A percentile compares a stretch with the other conserved stretches of the same genome.
These are phyloP conservation scores for Chenopodium quinoa DNA, from an alignment of 148 eudicot species.

Conservation along the genomic window DNA sequence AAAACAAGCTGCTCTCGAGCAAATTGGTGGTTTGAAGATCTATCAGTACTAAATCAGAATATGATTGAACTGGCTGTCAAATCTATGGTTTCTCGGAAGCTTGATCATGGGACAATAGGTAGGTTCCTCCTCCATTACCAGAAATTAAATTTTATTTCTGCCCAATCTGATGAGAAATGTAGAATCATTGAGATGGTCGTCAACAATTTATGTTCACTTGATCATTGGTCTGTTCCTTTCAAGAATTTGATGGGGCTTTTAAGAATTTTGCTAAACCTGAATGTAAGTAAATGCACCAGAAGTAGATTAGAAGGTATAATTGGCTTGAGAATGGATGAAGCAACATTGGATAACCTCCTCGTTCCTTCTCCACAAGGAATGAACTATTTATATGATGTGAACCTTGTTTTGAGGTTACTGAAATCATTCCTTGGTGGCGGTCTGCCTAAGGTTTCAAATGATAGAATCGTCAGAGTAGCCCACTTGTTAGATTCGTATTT, in stretches of 20 bases:
- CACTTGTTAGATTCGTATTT: slow-evolving; percentile 56
- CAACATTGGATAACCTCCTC: slow-evolving; percentile 65
- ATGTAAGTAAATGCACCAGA: slow-evolving; percentile 32
- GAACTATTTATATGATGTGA: slow-evolving; percentile 57
- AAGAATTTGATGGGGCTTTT: slow-evolving; percentile 57
- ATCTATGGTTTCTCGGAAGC: slow-evolving; percentile 45
- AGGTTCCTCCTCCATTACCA: slow-evolving; percentile 73
- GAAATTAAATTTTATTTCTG: slow-evolving; percentile 39
- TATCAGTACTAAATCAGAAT: slow-evolving; percentile 34
- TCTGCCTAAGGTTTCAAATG: slow-evolving; percentile 22
- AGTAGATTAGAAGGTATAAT: slow-evolving; percentile 57
- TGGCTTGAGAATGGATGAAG: slow-evolving; percentile 61
- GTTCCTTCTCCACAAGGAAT: slow-evolving; percentile 53
- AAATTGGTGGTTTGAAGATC: slow-evolving; percentile 82
- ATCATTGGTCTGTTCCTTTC: slow-evolving; percentile 38
- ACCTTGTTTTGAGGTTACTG: slow-evolving; percentile 60
- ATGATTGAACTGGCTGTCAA: slow-evolving; percentile 34
- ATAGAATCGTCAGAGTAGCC: slow-evolving; percentile 49
- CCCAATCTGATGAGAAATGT: slow-evolving; percentile 43
- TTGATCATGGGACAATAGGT: slow-evolving; percentile 50
- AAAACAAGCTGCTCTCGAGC: slow-evolving; percentile 41
- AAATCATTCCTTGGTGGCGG: slow-evolving; percentile 39
- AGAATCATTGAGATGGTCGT: slow-evolving; percentile 47
- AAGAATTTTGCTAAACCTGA: slow-evolving; percentile 36
- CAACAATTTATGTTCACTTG: slow-evolving; percentile 42